Conservation (phyloP, 2,329 filamentous ascomycete genomes). For the Xylariaceae sp. region DNA sequence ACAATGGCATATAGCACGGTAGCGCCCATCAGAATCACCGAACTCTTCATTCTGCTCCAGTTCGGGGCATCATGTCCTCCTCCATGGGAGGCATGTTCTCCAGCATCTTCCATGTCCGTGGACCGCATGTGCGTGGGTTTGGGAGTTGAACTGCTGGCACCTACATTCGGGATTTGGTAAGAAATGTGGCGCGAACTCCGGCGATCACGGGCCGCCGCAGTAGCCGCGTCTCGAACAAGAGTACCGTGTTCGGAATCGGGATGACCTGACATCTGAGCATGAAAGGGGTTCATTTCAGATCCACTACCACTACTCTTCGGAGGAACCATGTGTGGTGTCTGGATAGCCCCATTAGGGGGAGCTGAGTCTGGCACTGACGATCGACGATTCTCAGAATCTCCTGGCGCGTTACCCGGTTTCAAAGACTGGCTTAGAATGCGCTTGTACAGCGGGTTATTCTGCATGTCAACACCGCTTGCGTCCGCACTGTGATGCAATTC, state of each 20-base stretch:
- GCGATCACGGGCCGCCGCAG: constrained; percentile 77
- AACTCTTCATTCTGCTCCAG: constrained; percentile 89
- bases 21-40: constrained; percentile 79
- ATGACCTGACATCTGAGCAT: constrained; percentile 60
- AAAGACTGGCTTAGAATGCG: constrained; percentile 87
- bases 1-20: constrained; percentile 94
- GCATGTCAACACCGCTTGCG: constrained; percentile 61
- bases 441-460: constrained; percentile 86
- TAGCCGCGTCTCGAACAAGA: constrained; percentile 77
- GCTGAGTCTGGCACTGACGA: constrained; percentile 22
- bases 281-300: constrained; percentile 36
- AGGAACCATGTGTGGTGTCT: constrained; percentile 69
- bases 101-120: constrained; percentile 43
- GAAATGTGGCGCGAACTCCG: constrained; percentile 39
- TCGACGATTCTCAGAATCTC: constrained; percentile 41
- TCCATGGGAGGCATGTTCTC: constrained; percentile 33
- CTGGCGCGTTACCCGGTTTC: constrained; percentile 68
- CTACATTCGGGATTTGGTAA: constrained; percentile 25
- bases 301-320: constrained; percentile 54
- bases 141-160: constrained; percentile 26
- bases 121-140: constrained; percentile 34
- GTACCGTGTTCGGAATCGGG: constrained; percentile 76
- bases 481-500: constrained; percentile 43
- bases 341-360: constrained; percentile 40
- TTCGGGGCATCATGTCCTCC: constrained; percentile 95